phyloP scores from a whole-genome alignment of 2,329 filamentous ascomycete genomes.

The Venturiaceae sp. region DNA sequence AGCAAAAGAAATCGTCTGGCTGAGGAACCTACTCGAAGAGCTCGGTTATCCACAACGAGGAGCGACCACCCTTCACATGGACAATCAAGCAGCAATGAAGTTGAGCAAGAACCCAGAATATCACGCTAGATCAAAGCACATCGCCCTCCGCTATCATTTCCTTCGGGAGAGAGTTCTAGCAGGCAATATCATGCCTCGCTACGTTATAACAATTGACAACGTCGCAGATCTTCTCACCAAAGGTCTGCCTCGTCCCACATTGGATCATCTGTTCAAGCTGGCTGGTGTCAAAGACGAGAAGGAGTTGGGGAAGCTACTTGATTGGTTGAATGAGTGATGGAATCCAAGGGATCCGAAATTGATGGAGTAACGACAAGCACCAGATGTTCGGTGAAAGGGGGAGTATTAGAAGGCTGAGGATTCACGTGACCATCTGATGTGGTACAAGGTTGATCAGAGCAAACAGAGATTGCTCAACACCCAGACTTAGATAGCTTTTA shows the following conservation, averaged over 20 bases:
- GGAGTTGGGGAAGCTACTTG: not conserved
- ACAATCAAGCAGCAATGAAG: constrained; percentile 12
- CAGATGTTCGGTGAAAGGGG: too few species aligned
- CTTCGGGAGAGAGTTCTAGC: constrained; percentile 6
- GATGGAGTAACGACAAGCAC: not conserved
- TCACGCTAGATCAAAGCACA: constrained; percentile 11
- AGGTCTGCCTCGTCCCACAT: not conserved
- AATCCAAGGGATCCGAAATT: not conserved
- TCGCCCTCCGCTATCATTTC: constrained; percentile 10
- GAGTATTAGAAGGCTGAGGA: too few species aligned
- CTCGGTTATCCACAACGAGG: not conserved
- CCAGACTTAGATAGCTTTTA: too few species aligned
- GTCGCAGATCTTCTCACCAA: constrained; percentile 12
- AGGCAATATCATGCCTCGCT: constrained; percentile 7
- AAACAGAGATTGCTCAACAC: too few species aligned
- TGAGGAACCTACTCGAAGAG: not conserved
- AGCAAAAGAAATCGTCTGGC: constrained; percentile 7
- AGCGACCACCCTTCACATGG: too few species aligned
- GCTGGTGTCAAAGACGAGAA: not conserved
- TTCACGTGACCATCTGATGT: too few species aligned
- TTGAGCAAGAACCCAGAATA: constrained; percentile 11
- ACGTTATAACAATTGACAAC: constrained; percentile 7
- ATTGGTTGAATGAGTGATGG: not conserved
- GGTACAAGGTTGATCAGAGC: too few species aligned
- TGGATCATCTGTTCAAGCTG: not conserved